Base-by-base conservation (phyloP, 1,284 basidiomycete genomes). In the Ustilago esculenta region DNA sequence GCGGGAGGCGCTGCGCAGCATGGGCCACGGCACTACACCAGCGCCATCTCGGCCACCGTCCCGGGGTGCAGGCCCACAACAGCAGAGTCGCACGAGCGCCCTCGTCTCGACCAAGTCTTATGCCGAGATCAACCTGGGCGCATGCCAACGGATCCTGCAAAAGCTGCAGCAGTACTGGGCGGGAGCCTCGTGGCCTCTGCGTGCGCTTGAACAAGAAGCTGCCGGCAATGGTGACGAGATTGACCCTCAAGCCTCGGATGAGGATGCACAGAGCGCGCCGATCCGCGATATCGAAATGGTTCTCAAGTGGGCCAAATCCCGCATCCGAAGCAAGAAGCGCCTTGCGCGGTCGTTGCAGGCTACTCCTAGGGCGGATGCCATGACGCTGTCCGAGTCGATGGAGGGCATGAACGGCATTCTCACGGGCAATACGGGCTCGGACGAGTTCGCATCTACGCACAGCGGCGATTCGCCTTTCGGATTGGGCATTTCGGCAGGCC, bases 231-330 rank as follows among this genome's bases (percentile, higher is more conserved):
- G 41, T 2, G 60, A 51, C 20, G 61, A 68, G 25, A 53, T 69
- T 29, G 73, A 72, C 18, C 69, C 65, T 23, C 69, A 75, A 12
- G 70, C 59, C 4, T 65, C 59, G 40, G 73, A 75, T 30, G 73
- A 73, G 41, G 73, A 75, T 42, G 73, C 73, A 0, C 73, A 75
- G 40, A 57, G 48, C 4, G 73, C 73, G 10, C 72, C 67, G 7
- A 73, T 75, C 30, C 41, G 72, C 15, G 73, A 75, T 50, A 57
- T 75, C 32, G 73, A 75, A 50, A 75, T 75, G 71, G 73, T 75
- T 41, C 57, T 75, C 41, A 63, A 67, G 43, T 75, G 73, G 73
- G 73, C 73, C 29, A 70, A 68, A 34, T 60, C 57, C 5, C 39
- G 66, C 12, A 61, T 72, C 12, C 37, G 53, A 14, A 39, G 39